Conservation (phyloP, 768 basidiomycete genomes). For the Trametes sanguinea region DNA sequence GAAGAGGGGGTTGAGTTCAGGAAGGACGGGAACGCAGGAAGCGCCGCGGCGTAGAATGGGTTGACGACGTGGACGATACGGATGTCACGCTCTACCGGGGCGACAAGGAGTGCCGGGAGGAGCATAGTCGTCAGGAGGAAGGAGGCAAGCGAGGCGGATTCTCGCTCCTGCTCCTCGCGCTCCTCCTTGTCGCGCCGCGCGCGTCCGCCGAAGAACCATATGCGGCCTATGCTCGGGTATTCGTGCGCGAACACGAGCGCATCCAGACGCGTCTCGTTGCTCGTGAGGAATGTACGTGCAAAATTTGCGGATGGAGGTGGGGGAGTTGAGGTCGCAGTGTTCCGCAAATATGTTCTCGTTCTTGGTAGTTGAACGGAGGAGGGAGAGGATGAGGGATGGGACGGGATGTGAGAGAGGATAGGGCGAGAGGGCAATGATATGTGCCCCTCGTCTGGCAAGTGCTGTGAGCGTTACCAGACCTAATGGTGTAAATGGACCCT, state of each 20-base stretch:
- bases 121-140: conserved; percentile 81
- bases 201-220: conserved; percentile 37
- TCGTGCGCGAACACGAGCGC: conserved; percentile 80
- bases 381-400: conserved; percentile 60
- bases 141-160: conserved; percentile 59
- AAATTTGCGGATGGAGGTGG: conserved; percentile 68
- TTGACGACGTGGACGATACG: conserved; percentile 87
- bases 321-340: conserved; percentile 69
- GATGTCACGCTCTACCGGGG: conserved; percentile 86
- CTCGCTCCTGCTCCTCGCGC: conserved; percentile 40
- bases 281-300: conserved; percentile 66
- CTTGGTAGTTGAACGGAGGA: conserved; percentile 65
- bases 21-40: conserved; percentile 41
- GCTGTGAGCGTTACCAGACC: conserved; percentile 67
- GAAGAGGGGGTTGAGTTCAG: conserved; percentile 32
- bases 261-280: conserved; percentile 70
- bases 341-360: conserved; percentile 84
- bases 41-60: conserved; percentile 86
- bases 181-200: conserved; percentile 26
- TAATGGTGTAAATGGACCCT: conserved; percentile 78
- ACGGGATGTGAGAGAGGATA: conserved; percentile 55
- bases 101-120: conserved; percentile 76
- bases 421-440: conserved; percentile 72
- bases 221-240: conserved; percentile 59
- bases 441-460: conserved; percentile 75